Evolutionary conservation across 176 grass and related monocot genomes (phyloP), one percentile per base, ranked within the genome.

Genomic region (Ensete glaucum): DNA sequence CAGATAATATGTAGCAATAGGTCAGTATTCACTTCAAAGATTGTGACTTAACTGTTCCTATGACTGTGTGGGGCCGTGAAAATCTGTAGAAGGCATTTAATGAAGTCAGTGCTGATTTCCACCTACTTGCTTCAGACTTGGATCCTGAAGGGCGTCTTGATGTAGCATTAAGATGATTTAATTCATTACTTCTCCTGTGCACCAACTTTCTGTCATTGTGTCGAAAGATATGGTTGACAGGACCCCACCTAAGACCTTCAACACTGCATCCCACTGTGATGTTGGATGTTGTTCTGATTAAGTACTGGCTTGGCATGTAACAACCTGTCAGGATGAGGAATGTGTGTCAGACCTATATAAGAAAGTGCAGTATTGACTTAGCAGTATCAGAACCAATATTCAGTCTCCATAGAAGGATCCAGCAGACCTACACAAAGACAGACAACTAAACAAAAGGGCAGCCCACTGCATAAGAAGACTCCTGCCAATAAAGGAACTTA

Each of bases 21-120:
- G 14, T 4, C 21, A 74, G 9, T 77, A 63, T 74, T 51, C 8
- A 58, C 11, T 22, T 43, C 62, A 56, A 73, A 8, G 51, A 81
- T 27, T 80, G 81, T 1, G 73, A 87, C 85, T 91, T 84, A 91
- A 99, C 95, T 84, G 95, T 99, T 99, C 95, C 95, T 86, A 99
- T 99, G 68, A 99, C 43, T 52, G 95, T 94, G 78, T 99, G 90
- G n/a, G 95, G 91, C 59, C 95, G 95, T 25, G 88, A 91, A 88
- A 99, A 94, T 79, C 95, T 82, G 84, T 99, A 99, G 67, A 99
- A 94, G n/a, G 86, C 90, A 79, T 91, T 78, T 77, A 99, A 70
- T 43, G 81, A 86, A 87, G 88, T 82, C 48, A 86, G 77, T 79
- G 93, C 77, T 71, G 82, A 26, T 64, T 79, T 85, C 88, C 83